Evolutionary conservation across 1,284 basidiomycete genomes (phyloP), one percentile per base, ranked within the genome.

Genomic region (Lentinula novae-zelandiae): DNA sequence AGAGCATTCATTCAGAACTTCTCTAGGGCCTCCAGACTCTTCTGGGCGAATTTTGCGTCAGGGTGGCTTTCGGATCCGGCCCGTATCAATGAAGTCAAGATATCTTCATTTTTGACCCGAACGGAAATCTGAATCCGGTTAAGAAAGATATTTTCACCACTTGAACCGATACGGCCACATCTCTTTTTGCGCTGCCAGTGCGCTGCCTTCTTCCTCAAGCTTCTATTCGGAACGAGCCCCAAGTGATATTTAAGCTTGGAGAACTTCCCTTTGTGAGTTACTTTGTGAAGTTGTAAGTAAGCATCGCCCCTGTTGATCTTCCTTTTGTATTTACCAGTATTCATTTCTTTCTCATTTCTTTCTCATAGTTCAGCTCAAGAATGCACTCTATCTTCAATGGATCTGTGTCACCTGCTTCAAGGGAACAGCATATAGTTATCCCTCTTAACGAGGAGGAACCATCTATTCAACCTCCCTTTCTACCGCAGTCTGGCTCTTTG

Each of bases 391-490:
- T 58, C 44, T 61, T 61, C 52, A 54, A 61, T 59, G 59, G 60
- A 50, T 44, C 56, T 51, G 33, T 34, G 40, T 58, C 57, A 40
- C 53, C 59, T 48, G 22, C 39, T 15, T 49, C 57, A 1, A 33
- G 48, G 17, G 53, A 61, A 3, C 42, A 40, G 36, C 57, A 60
- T 56, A 57, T 61, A 61, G 49, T 52, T 52, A 15, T 55, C 4
- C 38, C 57, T 58, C 60, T 33, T 33, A 59, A 57, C 9, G 67
- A 68, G 34, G 63, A 60, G 63, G 63, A 62, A 7, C 50, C 53
- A 20, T 42, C 55, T 22, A 31, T 64, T 44, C 62, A 64, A 36
- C 44, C 57, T 50, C 52, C 52, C 63, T 50, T 27, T 49, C 50
- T 39, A 64, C 44, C 44, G 17, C 58, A 36, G 46, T 38, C 49